Base-by-base conservation (phyloP, 257 asterid species). In the Pogostemon cablin region DNA sequence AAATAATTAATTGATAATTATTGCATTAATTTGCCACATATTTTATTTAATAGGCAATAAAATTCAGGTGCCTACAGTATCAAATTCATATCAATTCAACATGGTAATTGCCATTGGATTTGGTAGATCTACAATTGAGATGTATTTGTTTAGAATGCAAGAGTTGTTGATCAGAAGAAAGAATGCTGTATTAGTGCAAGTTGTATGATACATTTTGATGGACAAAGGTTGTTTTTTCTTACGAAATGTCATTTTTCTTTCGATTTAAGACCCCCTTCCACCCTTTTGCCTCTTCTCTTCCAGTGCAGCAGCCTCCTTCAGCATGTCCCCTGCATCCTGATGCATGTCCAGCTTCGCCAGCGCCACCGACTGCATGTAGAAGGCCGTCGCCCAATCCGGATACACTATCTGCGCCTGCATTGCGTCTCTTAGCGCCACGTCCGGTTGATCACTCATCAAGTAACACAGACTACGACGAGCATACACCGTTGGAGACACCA, bases 281-380 rank as follows among this genome's bases (percentile, higher is more conserved):
- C 85, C 82, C 57, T 80, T 78, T 53, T 86, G 96, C 72, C 82
- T 83, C 75, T 84, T 91, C 68, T 91, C 90, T 76, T 90, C 97
- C 7, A 89, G 79, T 11, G 73, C 79, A 11, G 92, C 55, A 63
- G 96, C 97, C 68, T 91, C 97, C 47, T 89, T 86, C 83, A 91
- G 74, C 97, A 91, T 91, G 73, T 91, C 97, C 17, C 91, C 90
- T 40, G 97, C 96, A 55, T 91, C 97, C 65, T 91, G 89, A 81
- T 87, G 91, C 96, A 91, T 91, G 82, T 88, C 95, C 71, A 91
- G 84, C 68, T 91, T 91, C 47, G 95, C 87, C 1, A 91, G 95
- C 9, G 97, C 96, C 68, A 82, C 96, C 3, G 96, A 86, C 80
- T 91, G 97, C 97, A 91, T 89, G 79, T 91, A 89, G 84, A 89